Conservation (phyloP, 352 stramenopile genomes). For the Pythium apleroticum region DNA sequence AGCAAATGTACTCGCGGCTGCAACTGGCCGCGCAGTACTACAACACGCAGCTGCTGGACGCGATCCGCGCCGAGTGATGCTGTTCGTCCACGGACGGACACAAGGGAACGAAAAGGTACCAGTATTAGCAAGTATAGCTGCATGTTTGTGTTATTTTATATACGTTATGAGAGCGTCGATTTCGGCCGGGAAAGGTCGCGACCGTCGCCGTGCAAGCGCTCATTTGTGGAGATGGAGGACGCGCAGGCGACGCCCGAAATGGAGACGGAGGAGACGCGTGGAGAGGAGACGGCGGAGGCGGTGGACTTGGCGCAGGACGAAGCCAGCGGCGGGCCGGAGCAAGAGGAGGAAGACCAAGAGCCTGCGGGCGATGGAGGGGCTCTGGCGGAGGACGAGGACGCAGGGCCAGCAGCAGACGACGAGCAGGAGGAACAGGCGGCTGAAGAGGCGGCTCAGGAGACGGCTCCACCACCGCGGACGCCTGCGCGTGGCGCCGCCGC, state of each 20-base stretch:
- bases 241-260: not conserved
- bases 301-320: not conserved
- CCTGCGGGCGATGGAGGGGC: not conserved
- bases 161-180: constrained; percentile 1
- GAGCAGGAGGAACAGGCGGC: constrained; percentile 6
- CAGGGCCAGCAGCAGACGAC: not conserved
- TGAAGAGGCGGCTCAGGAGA: not conserved
- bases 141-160: constrained; percentile 20
- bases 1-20: constrained; percentile 73
- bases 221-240: constrained; percentile 7
- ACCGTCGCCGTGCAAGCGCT: not conserved
- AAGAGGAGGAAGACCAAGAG: not conserved
- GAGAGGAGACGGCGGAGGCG: not conserved
- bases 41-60: constrained; percentile 61
- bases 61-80: constrained; percentile 30
- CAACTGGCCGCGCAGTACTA: constrained; percentile 65
- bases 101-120: not conserved
- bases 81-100: too few species aligned
- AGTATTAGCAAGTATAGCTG: not conserved
- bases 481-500: not conserved
- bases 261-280: not conserved
- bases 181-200: constrained; percentile 7
- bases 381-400: not conserved
- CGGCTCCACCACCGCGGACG: not conserved
- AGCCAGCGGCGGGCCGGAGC: not conserved